Evolutionary conservation across 176 grass and related monocot species (phyloP).

Genomic region (Oryza nivara): DNA sequence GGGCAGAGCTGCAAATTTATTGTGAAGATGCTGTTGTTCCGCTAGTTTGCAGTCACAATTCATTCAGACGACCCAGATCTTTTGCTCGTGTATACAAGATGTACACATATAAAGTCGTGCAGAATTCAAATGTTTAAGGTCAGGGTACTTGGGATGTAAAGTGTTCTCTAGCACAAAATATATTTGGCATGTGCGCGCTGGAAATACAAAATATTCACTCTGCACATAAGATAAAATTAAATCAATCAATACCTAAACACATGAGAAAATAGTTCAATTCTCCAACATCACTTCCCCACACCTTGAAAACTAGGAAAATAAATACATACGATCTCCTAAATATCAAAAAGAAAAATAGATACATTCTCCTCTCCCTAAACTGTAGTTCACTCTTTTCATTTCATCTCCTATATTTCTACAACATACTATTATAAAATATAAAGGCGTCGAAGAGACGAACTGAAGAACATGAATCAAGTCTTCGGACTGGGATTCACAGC

Average conservation of each 20-base stretch:
- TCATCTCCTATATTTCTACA: not conserved
- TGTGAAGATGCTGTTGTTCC: too few species aligned
- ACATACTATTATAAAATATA: not conserved
- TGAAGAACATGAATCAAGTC: not conserved
- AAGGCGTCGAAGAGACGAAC: not conserved
- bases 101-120: too few species aligned
- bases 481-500: not conserved
- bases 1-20: too few species aligned
- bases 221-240: not conserved
- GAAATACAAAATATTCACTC: not conserved
- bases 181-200: not conserved
- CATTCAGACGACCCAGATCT: too few species aligned
- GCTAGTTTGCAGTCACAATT: too few species aligned
- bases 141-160: not conserved
- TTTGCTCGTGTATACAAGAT: too few species aligned
- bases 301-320: not conserved
- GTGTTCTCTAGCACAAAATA: not conserved
- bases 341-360: not conserved
- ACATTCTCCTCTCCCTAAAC: not conserved
- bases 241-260: not conserved
- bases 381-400: not conserved
- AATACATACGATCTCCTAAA: conserved; percentile 7
- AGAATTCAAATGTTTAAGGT: too few species aligned
- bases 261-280: not conserved
- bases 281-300: not conserved